Evolutionary conservation across 2,329 filamentous ascomycete species (phyloP), one percentile per base, ranked within the genome.

Genomic region (Bipolaris gigantea): DNA sequence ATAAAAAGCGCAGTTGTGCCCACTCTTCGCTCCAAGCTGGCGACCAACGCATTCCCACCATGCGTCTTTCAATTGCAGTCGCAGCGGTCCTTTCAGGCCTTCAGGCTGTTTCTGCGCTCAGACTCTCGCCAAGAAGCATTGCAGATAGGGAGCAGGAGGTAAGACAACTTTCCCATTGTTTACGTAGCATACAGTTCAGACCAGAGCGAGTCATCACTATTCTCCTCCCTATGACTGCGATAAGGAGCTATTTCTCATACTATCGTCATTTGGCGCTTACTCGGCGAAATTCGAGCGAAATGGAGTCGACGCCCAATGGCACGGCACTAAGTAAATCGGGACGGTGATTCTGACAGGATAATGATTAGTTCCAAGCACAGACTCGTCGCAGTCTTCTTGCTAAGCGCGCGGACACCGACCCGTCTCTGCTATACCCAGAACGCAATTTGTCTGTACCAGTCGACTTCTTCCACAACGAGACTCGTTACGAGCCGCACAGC

Each of bases 391-490:
- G 55, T n/a, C 52, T 69, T n/a, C 52, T 69, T 6, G 41, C 48
- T 32, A 73, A 72, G 54, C 70, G 72, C 27, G 55, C 57, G 8
- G 69, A 68, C 11, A 53, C 66, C 11, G 70, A 79, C 53, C 73
- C 70, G 2, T 58, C 61, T 3, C 40, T 66, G 16, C 63, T 78
- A 9, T 84, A 82, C 61, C 76, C 80, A 3, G 77, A 72, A 25
- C 68, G 82, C 66, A 83, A 81, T 59, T 69, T 85, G 53, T 79
- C 80, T 0, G 79, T 83, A 1, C 83, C 83, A 0, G 79, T 95
- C 32, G 90, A 96, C 72, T 89, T 94, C 69, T 95, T 94, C 76
- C 89, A 89, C 74, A 90, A 93, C 66, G 87, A 92, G 50, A 83
- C 85, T 2, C 77, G 80, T 44, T 95, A 95, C 69, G 89, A 87